Evolutionary conservation across 192 early-diverging fungal genomes (phyloP).

Genomic region (Phlyctochytrium arcticum): DNA sequence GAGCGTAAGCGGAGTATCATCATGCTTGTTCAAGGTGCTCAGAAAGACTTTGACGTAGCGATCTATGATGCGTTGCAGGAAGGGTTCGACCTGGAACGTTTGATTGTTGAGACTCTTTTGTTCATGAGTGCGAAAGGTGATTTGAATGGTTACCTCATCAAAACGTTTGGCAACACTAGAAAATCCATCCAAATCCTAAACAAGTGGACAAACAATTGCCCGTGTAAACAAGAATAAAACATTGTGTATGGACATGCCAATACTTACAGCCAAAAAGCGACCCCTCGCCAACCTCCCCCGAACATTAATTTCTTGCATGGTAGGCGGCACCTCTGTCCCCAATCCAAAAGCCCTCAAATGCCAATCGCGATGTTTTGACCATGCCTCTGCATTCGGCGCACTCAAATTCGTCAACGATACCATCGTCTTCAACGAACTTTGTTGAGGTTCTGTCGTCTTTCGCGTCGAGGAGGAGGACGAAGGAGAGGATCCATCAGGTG

Average conservation of each 20-base stretch:
- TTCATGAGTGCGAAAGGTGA: background rate
- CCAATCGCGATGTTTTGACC: constrained; percentile 9
- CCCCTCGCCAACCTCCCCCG: constrained; percentile 2
- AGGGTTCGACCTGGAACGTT: background rate
- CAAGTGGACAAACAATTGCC: no score
- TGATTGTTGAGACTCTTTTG: background rate
- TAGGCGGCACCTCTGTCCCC: background rate
- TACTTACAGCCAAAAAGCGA: constrained; percentile 6
- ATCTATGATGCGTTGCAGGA: background rate
- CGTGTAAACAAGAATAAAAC: no score
- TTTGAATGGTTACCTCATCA: background rate
- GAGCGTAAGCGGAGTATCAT: background rate
- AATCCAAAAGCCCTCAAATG: constrained; percentile 5
- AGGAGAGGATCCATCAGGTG: no score
- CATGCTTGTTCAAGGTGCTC: constrained; percentile 1
- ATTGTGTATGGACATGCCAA: no score
- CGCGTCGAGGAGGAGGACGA: no score
- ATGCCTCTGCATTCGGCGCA: background rate
- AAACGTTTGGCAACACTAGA: background rate
- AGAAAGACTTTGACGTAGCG: constrained; percentile 13
- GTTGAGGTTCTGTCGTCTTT: background rate
- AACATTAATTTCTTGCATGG: constrained; percentile 9
- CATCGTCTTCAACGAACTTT: background rate
- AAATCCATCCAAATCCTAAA: constrained; percentile 12
- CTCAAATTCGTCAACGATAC: background rate